Conservation (phyloP, 208 protist species). For the Angomonas desouzai region DNA sequence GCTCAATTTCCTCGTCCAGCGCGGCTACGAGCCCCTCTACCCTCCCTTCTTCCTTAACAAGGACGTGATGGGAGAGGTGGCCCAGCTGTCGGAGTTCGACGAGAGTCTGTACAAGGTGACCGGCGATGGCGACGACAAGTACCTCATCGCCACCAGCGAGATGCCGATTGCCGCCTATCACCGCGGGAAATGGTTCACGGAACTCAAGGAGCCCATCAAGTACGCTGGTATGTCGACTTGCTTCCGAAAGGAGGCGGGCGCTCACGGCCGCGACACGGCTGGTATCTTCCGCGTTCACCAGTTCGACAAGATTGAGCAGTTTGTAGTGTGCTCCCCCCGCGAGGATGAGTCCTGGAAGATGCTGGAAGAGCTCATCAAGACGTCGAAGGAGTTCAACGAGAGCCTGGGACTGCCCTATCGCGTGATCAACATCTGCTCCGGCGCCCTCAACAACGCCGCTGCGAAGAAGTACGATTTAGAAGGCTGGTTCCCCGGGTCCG, state of each 20-base stretch:
- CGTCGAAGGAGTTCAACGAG: conserved; percentile 93
- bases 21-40: conserved; percentile 95
- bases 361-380: conserved; percentile 90
- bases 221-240: conserved; percentile 98
- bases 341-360: conserved; percentile 88
- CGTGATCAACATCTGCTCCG: conserved; percentile 93
- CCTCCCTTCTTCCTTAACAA: conserved; percentile 99
- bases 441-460: conserved; percentile 99
- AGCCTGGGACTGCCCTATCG: conserved; percentile 92
- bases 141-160: conserved; percentile 99
- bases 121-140: conserved; percentile 98
- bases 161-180: conserved; percentile 99
- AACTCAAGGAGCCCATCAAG: conserved; percentile 88
- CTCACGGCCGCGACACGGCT: conserved; percentile 93
- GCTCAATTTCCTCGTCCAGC: conserved; percentile 92
- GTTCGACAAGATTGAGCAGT: conserved; percentile 98
- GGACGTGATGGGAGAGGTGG: conserved; percentile 95
- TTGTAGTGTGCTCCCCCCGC: conserved; percentile 88
- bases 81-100: conserved; percentile 99
- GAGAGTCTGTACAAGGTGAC: conserved; percentile 99
- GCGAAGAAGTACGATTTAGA: conserved; percentile 99
- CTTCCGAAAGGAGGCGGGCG: conserved; percentile 99
- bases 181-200: conserved; percentile 91
- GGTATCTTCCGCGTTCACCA: conserved; percentile 97
- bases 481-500: conserved; percentile 98